Percentiles rank a stretch among this genome's conserved stretches.
phyloP scores from a whole-genome alignment of 352 stramenopile species.

The Phytophthora nicotianae region DNA sequence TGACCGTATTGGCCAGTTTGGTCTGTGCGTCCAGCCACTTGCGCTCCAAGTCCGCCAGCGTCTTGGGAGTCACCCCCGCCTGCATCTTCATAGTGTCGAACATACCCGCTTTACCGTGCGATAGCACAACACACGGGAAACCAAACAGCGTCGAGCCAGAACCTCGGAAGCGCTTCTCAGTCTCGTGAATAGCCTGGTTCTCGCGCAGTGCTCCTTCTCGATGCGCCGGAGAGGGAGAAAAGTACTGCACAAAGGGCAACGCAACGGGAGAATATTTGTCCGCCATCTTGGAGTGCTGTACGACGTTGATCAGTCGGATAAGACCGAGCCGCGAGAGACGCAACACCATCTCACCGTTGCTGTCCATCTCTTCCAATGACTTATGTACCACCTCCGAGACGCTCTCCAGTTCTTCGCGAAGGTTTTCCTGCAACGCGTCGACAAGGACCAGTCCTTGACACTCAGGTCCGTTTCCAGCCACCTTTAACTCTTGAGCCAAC shows the following conservation, averaged over 20 bases:
- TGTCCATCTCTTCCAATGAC: slow-evolving; percentile 63
- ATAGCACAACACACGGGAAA: slow-evolving; percentile 76
- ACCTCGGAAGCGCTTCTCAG: slow-evolving; percentile 65
- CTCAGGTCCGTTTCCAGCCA: slow-evolving; percentile 17
- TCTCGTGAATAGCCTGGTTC: slow-evolving; percentile 60
- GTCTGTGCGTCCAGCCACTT: slow-evolving; percentile 75
- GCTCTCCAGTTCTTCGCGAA: slow-evolving; percentile 62
- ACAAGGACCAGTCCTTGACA: slow-evolving; percentile 77
- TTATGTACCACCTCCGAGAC: slow-evolving; percentile 63
- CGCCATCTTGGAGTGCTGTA: slow-evolving; percentile 63
- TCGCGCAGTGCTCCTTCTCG: slow-evolving; percentile 60
- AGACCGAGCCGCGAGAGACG: slow-evolving; percentile 58
- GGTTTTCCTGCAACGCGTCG: slow-evolving; percentile 70
- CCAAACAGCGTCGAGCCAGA: slow-evolving; percentile 32
- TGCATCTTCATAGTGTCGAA: slow-evolving; percentile 76
- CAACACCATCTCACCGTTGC: slow-evolving; percentile 64
- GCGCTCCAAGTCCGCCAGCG: slow-evolving; percentile 53
- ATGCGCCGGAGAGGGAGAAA: slow-evolving; percentile 66
- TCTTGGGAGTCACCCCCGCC: slow-evolving; percentile 43
- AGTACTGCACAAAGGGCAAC: slow-evolving; percentile 69
- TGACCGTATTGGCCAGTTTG: slow-evolving; percentile 53
- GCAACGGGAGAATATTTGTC: slow-evolving; percentile 59
- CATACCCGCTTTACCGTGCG: slow-evolving; percentile 65
- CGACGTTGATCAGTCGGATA: slow-evolving; percentile 68
- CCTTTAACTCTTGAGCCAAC: slow-evolving; percentile 53